Evolutionary conservation across 257 asterid genomes (phyloP), one percentile per base, ranked within the genome.

Genomic region (Penstemon davidsonii): DNA sequence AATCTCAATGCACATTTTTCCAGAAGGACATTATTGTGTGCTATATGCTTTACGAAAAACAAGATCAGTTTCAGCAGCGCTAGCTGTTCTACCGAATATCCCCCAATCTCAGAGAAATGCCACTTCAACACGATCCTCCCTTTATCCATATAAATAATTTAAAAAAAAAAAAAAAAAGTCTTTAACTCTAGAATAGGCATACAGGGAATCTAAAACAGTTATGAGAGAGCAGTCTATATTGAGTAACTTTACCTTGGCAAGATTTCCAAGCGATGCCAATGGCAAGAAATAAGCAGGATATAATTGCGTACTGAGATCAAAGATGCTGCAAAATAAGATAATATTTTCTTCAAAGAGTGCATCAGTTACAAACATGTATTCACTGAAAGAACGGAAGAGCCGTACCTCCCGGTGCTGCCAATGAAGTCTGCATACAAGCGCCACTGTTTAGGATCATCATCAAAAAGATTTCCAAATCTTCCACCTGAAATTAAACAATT

Each of bases 401-500:
- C 70, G 40, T 38, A 93, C 99, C 99, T 88, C 77, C 99, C 99
- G 19, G 94, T 79, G 68, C 97, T 93, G 71, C 99, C 99, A 70
- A 93, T 76, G 78, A 93, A 88, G 79, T 93, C 99, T 62, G 99
- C 99, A 78, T 88, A 90, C 84, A 93, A 80, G 77, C 99, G 94
- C 99, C 99, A 93, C 60, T 93, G 99, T 71, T 86, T 93, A 63
- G 99, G 99, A 76, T 93, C 99, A 76, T 93, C 90, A 10, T 93
- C 96, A 59, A 93, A 93, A 76, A 93, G 88, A 91, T 74, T 86
- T 58, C 99, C 99, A 75, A 93, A 93, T 76, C 90, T 80, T 71
- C 99, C 99, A 76, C 99, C 99, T 93, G 83, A 73, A 80, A 79
- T 54, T 53, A 56, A 74, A 60, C 47, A 64, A 53, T 25, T 25